Conservation (phyloP, 106 monocot genomes). For the Narthecium ossifragum region DNA sequence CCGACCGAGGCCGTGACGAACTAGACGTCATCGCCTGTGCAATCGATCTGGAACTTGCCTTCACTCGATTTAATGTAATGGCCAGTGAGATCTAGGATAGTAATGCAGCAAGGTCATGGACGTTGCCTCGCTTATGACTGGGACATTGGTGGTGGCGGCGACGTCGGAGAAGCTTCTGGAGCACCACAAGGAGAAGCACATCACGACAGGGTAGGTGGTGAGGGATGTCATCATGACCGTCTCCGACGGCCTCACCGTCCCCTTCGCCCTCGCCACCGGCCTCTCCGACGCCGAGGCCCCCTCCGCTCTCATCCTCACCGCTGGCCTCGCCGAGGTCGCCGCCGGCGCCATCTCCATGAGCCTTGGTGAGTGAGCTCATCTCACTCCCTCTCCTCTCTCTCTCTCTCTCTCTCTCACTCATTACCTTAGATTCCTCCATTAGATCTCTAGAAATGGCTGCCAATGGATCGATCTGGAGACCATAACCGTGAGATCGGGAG, state of each 20-base stretch:
- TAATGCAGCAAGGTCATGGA: too few species aligned
- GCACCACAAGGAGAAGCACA: conserved; percentile 81
- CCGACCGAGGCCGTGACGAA: too few species aligned
- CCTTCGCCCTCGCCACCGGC: conserved; percentile 95
- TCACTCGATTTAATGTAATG: too few species aligned
- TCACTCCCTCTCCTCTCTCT: background rate
- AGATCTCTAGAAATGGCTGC: background rate
- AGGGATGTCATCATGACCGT: conserved; percentile 92
- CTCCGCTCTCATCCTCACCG: conserved; percentile 81
- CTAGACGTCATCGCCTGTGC: too few species aligned
- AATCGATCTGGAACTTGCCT: too few species aligned
- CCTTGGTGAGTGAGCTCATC: conserved; percentile 62
- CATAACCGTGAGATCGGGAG: too few species aligned
- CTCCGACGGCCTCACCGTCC: conserved; percentile 96
- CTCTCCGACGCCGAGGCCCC: conserved; percentile 83
- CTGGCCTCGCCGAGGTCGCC: conserved; percentile 89
- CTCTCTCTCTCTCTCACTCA: background rate
- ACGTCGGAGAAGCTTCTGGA: conserved; percentile 24
- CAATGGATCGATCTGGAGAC: too few species aligned
- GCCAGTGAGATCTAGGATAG: too few species aligned
- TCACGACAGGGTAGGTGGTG: conserved; percentile 81
- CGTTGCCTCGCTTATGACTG: too few species aligned
- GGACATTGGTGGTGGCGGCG: conserved; percentile 3
- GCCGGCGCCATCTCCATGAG: conserved; percentile 98
- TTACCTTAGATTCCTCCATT: background rate